Percentiles rank a stretch among this genome's conserved stretches.
phyloP scores from a whole-genome alignment of 1,284 basidiomycete genomes.

The Sporisorium graminicola region DNA sequence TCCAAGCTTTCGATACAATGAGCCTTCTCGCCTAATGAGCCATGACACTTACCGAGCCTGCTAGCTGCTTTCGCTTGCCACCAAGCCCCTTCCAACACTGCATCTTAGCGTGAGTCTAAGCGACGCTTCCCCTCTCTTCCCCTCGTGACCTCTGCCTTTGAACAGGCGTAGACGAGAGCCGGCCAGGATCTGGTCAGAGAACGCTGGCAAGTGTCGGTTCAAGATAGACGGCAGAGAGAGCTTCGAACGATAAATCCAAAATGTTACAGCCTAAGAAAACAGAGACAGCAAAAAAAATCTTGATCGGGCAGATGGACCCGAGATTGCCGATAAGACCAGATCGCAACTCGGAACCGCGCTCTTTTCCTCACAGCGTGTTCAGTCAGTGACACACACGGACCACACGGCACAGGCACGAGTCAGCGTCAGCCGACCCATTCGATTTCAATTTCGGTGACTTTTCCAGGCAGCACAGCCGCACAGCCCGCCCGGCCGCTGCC shows the following conservation, averaged over 20 bases:
- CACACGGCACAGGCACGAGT: too few species aligned
- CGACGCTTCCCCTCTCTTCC: neutral
- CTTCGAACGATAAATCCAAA: too few species aligned
- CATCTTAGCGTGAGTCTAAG: neutral
- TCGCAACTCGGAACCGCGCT: conserved; percentile 10
- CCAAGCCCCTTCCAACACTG: neutral
- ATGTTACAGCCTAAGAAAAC: too few species aligned
- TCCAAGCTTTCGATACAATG: neutral
- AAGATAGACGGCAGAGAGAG: neutral
- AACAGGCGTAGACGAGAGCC: neutral
- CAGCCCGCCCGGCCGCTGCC: conserved; percentile 9
- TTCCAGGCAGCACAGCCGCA: conserved; percentile 16
- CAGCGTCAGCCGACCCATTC: conserved; percentile 9
- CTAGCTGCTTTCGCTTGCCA: too few species aligned
- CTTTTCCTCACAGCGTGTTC: too few species aligned
- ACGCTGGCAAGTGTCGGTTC: neutral
- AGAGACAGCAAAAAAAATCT: too few species aligned
- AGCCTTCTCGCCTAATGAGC: neutral
- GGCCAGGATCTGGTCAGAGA: neutral
- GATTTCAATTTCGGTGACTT: conserved; percentile 1
- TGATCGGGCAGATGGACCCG: neutral
- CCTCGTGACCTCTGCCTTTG: neutral
- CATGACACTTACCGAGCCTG: neutral
- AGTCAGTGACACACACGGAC: too few species aligned
- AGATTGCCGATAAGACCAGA: neutral